Evolutionary conservation across 1,284 basidiomycete genomes (phyloP), one percentile per base, ranked within the genome.

Genomic region (Coniferiporia sulphurascens): DNA sequence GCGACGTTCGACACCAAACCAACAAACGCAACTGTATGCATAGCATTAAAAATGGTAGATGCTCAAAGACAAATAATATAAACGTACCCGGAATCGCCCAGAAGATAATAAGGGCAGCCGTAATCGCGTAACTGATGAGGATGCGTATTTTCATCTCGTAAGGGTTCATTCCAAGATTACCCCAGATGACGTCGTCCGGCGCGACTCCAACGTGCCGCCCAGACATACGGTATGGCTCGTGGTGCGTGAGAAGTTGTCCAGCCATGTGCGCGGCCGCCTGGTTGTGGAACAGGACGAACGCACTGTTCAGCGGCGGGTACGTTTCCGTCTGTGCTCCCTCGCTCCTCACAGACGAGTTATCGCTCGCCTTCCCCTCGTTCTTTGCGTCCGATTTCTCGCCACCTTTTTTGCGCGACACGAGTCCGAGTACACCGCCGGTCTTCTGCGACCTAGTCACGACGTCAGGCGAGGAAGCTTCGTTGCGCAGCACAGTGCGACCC

Each of bases 201-300:
- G 86, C 80, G 50, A 95, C 84, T 64, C 91, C 89, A n/a, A 86
- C 77, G 66, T 82, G 86, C 63, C 82, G 84, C 52, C 76, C 72
- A 17, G 74, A 70, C 86, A 93, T 91, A 32, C 85, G 79, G 63
- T 92, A 92, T 32, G 91, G 91, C 61, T 86, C 83, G 66, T 93
- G 86, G 68, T 94, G 90, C 3, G 83, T 76, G 32, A 94, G 73
- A 4, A 79, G 77, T 70, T 91, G 84, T n/a, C 80, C 80, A 1
- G 91, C 92, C 70, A 95, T 78, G 72, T 96, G 93, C 15, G 93
- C 93, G 0, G 91, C 91, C 64, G 96, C 90, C 76, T 98, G 96
- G 65, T 85, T 82, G 72, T 95, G 86, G 81, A 98, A 99, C 35
- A 93, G 88, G 62, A 99, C 82, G 73, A 99, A 99, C 3, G 91